phyloP scores from a whole-genome alignment of 139 green algal species.

The Medakamo hakoo region DNA sequence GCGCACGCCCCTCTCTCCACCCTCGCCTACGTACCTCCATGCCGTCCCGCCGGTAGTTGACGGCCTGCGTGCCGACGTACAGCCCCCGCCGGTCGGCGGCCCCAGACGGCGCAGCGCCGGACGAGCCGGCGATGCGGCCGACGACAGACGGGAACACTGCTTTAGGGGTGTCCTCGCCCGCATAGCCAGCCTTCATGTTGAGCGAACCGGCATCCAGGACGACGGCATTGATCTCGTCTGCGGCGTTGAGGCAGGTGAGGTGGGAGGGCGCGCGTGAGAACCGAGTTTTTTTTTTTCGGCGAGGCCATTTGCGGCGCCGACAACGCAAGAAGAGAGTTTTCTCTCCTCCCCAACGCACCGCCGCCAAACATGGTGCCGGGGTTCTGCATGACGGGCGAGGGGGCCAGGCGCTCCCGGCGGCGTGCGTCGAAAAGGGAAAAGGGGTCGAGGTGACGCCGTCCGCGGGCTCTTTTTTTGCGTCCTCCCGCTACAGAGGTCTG shows the following conservation, averaged over 20 bases:
- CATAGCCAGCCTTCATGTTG: conserved; percentile 76
- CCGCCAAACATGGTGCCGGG: not conserved
- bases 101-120: not conserved
- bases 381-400: not conserved
- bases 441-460: no score
- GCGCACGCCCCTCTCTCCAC: conserved; percentile 1
- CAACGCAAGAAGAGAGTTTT: no score
- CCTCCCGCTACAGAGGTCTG: no score
- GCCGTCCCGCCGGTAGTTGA: conserved; percentile 30
- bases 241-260: not conserved
- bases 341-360: not conserved
- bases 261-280: not conserved
- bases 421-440: no score
- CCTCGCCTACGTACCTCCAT: conserved; percentile 59
- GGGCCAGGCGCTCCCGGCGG: no score
- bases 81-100: conserved; percentile 9
- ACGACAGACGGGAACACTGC: conserved; percentile 72
- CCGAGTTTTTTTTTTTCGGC: no score
- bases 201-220: conserved; percentile 80
- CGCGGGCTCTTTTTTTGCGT: no score
- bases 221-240: conserved; percentile 90
- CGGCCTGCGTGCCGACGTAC: conserved; percentile 24
- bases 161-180: conserved; percentile 89
- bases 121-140: not conserved
- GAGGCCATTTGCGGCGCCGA: no score